Evolutionary conservation across 352 stramenopile genomes (phyloP).

Genomic region (Pythium scleroteichum): DNA sequence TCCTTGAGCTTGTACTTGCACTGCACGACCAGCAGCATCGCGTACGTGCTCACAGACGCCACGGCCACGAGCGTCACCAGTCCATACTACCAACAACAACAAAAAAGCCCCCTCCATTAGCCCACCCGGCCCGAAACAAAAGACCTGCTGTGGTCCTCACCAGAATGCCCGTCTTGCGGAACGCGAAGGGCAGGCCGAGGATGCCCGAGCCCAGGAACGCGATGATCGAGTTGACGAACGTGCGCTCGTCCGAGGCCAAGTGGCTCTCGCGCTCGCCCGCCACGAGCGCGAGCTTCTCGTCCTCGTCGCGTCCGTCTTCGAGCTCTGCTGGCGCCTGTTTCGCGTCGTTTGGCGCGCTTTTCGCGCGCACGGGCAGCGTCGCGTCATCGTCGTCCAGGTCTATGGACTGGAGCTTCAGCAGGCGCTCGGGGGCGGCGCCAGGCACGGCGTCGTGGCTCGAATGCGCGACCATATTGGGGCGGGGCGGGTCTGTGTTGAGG

Average conservation of each 20-base stretch:
- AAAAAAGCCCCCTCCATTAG: too few relatives aligned
- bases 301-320: conserved; percentile 6
- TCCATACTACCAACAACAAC: conserved; percentile 50
- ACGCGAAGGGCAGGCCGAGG: conserved; percentile 89
- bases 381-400: conserved; percentile 4
- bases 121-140: background rate
- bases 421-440: background rate
- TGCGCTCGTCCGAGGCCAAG: conserved; percentile 59
- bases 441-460: conserved; percentile 4
- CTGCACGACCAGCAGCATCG: conserved; percentile 75
- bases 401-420: conserved; percentile 9
- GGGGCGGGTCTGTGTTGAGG: background rate
- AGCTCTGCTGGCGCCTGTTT: conserved; percentile 11
- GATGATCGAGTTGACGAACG: conserved; percentile 86
- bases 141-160: conserved; percentile 37
- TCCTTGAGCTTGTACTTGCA: conserved; percentile 80
- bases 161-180: conserved; percentile 86
- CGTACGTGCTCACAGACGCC: conserved; percentile 58
- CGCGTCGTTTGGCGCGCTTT: background rate
- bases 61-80: conserved; percentile 56
- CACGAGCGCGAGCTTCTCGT: conserved; percentile 20
- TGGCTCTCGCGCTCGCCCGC: conserved; percentile 22
- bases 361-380: background rate
- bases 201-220: conserved; percentile 92
- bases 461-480: conserved; percentile 6